Conservation (phyloP, 192 early-diverging fungal genomes). For the Helicostylum pulchrum region DNA sequence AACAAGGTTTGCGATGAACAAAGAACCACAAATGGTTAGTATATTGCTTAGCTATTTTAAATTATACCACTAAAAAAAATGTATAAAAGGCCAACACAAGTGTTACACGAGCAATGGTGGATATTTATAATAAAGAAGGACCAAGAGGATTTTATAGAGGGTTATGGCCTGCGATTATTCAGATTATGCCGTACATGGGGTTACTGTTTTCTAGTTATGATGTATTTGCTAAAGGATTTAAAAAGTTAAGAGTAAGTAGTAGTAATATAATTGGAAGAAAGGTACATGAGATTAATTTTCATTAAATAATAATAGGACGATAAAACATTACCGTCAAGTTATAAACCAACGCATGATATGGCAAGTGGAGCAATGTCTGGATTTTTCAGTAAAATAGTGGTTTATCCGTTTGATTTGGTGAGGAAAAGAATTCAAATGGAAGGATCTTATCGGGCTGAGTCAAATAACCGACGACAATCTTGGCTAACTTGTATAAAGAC, state of each 20-base stretch:
- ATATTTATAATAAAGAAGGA: constrained; percentile 74
- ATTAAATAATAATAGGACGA: constrained; percentile 22
- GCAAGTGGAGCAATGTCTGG: constrained; percentile 79
- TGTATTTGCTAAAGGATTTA: constrained; percentile 46
- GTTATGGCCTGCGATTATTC: constrained; percentile 72
- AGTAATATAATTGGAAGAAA: background rate
- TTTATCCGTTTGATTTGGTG: constrained; percentile 91
- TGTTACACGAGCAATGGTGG: constrained; percentile 56
- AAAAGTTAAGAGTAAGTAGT: constrained; percentile 37
- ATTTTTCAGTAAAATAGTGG: constrained; percentile 73
- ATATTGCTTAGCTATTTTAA: background rate
- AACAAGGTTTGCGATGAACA: constrained; percentile 84
- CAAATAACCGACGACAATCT: constrained; percentile 47
- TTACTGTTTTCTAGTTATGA: constrained; percentile 84
- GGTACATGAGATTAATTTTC: no score
- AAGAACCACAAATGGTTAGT: constrained; percentile 54
- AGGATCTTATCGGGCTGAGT: constrained; percentile 68
- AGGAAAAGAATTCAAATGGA: constrained; percentile 79
- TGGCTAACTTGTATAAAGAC: constrained; percentile 55
- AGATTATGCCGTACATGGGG: constrained; percentile 96
- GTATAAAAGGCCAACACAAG: constrained; percentile 64
- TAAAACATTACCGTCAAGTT: constrained; percentile 9
- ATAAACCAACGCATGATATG: constrained; percentile 57
- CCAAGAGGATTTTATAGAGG: constrained; percentile 85
- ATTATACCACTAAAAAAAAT: constrained; percentile 34